Evolutionary conservation across 78 protist genomes (phyloP), one percentile per base, ranked within the genome.

Genomic region (Dictyostelium firmibasis): DNA sequence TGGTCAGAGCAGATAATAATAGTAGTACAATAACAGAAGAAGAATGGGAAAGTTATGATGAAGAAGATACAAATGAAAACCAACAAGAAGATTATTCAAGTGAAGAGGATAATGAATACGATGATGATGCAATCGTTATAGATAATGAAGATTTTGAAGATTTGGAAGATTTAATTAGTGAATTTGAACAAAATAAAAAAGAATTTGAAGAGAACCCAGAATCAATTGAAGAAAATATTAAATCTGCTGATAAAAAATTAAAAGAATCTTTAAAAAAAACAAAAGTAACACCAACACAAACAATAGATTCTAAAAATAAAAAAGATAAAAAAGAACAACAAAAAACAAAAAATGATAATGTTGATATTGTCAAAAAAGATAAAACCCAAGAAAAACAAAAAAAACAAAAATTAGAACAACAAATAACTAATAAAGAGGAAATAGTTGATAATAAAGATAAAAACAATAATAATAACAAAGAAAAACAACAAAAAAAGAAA

Each of bases 31-130:
- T 79, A 25, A 79, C 85, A 25, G 85, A 79, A 79, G 85, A 79
- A 16, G 85, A 79, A 47, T 79, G 85, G 85, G 85, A 79, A 16
- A 44, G 70, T 44, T 79, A 79, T 31, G 85, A 79, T 79, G 85
- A 79, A 79, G 85, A 79, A 27, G 84, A 78, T 44, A 6, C 18
- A 27, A 76, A 38, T 77, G 83, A 77, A 38, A 77, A 77, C 38
- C 25, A 29, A 27, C 4, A 18, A 5, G 83, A 77, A 23, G 43
- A 79, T n/a, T 41, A 47, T 47, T 64, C 20, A 27, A 47, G 38
- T 11, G 29, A 31, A 47, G 85, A 79, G 1, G 85, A 79, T 1
- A 44, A 72, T 33, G 43, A 27, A 47, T 44, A 29, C 13, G 85
- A 47, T 29, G 69, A 79, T 2, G 69, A 79, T 27, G 43, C 57